Base-by-base conservation (phyloP, 129 eudicot genomes). In the Silybum marianum region DNA sequence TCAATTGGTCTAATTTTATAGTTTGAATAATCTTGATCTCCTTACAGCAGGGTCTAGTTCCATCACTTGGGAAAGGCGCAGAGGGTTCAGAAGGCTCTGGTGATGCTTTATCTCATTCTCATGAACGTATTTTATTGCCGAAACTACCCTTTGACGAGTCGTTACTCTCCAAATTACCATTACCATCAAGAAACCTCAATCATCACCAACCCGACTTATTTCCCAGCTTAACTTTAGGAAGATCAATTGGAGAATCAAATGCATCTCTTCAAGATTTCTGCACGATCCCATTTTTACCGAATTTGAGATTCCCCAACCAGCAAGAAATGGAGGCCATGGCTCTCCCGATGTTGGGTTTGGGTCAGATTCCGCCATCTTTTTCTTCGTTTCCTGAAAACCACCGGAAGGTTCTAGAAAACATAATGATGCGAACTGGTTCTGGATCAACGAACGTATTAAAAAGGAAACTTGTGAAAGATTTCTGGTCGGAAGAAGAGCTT, bases 401-500 rank as follows among this genome's bases (percentile, higher is more conserved):
- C 82, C 78, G 97, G 85, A 91, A 90, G 88, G 98, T 92, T 85
- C 93, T 93, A 6, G 98, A 92, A 83, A 95, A 85, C 83, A 93
- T 95, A 67, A 79, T 90, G 88, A 71, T 93, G 91, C 85, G 98
- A 78, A 91, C 93, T 2, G 94, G 91, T 40, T 26, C 86, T 14
- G 97, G 90, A 81, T 78, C 97, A 16, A 83, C 83, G 84, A 92
- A 78, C 85, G 58, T 78, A 9, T 74, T 74, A 2, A 89, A 78
- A 78, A 87, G 82, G 86, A 91, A 90, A 70, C 66, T 86, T 16
- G 90, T 71, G 6, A 74, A 81, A 22, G 95, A 95, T 86, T 82
- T 85, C 73, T 95, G 98, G 99, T 89, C 98, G 0, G 99, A 95
- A 77, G 99, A 95, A 25, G 99, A 95, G 58, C 99, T 95, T 13